Evolutionary conservation across 2,329 filamentous ascomycete genomes (phyloP).

Genomic region (Domatiomyces catenatus): DNA sequence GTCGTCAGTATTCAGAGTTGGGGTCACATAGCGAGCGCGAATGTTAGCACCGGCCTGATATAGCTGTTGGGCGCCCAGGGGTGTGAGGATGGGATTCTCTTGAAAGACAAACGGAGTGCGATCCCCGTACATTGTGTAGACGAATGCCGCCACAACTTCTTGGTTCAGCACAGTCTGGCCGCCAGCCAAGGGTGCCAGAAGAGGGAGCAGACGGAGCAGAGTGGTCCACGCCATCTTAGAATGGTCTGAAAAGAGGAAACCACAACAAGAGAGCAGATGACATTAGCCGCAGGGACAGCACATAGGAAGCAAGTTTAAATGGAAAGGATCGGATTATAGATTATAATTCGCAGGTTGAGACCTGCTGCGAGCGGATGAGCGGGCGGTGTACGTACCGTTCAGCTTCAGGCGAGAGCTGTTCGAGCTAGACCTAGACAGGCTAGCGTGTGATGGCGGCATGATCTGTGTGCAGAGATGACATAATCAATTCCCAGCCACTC

Average conservation of each 20-base stretch:
- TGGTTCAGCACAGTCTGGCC: constrained; percentile 19
- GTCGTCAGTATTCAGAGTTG: constrained; percentile 12
- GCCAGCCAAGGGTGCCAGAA: constrained; percentile 5
- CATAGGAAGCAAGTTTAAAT: neutral
- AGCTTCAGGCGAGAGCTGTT: too few species aligned
- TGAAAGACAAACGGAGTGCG: constrained; percentile 33
- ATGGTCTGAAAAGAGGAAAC: neutral
- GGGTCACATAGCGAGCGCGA: constrained; percentile 37
- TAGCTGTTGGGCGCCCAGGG: constrained; percentile 41
- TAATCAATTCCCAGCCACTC: neutral
- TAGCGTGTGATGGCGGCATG: too few species aligned
- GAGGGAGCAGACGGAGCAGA: neutral
- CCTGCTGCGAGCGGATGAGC: too few species aligned
- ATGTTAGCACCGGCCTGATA: constrained; percentile 36
- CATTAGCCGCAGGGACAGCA: neutral
- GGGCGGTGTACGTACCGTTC: too few species aligned
- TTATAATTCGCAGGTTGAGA: too few species aligned
- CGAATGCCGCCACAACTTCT: constrained; percentile 34
- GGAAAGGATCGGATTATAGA: neutral
- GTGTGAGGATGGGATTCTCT: constrained; percentile 30
- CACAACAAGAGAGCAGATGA: neutral
- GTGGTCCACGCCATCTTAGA: neutral
- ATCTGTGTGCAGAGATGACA: too few species aligned
- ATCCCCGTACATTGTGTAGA: constrained; percentile 41
- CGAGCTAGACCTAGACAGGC: too few species aligned